These are phyloP conservation scores for Nepenthes mirabilis DNA, from an alignment of 148 eudicot genomes.

Conservation along the genomic window DNA sequence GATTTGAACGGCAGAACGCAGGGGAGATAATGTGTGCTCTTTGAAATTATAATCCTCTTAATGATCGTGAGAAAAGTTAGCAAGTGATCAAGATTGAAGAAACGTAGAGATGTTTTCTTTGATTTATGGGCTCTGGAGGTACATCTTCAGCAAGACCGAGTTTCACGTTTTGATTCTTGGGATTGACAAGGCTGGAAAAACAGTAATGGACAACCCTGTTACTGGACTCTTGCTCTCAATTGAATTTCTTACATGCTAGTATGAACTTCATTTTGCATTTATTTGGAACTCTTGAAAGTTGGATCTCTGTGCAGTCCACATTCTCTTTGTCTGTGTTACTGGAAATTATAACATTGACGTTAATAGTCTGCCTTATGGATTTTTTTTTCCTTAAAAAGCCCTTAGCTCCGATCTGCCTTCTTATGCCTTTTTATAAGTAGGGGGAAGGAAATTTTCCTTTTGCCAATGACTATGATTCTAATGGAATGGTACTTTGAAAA, in stretches of 20 bases:
- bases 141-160: slow-evolving; percentile 80
- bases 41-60: background rate
- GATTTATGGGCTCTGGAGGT: slow-evolving; percentile 81
- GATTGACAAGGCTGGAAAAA: slow-evolving; percentile 95
- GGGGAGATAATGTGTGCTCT: background rate
- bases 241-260: background rate
- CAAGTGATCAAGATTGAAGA: background rate
- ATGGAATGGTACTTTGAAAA: too few relatives aligned
- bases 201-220: slow-evolving; percentile 33
- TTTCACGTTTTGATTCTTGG: slow-evolving; percentile 91
- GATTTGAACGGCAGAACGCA: background rate
- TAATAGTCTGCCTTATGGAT: background rate
- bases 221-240: background rate
- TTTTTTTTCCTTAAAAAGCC: too few relatives aligned
- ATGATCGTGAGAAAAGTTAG: background rate
- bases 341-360: background rate
- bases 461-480: too few relatives aligned
- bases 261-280: background rate
- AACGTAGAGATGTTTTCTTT: slow-evolving; percentile 68
- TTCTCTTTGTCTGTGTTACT: background rate
- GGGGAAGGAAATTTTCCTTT: too few relatives aligned
- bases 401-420: too few relatives aligned
- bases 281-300: background rate
- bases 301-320: background rate
- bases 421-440: too few relatives aligned